Conservation (phyloP, 2,329 filamentous ascomycete genomes). For the Gnomoniopsis smithogilvyi region DNA sequence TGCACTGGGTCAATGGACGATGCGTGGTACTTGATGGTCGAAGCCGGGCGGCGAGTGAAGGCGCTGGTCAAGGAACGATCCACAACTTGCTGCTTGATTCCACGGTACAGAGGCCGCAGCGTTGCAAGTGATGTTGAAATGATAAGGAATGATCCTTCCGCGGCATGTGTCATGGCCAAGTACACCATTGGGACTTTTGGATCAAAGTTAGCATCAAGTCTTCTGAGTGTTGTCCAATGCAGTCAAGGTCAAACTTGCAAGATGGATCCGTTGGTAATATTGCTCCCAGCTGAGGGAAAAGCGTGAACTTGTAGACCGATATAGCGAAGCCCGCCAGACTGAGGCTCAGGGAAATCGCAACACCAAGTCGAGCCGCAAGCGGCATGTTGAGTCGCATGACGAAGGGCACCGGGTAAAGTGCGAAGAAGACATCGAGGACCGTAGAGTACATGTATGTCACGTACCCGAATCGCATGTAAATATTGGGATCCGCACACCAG, state of each 20-base stretch:
- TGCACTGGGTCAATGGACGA: too few relatives aligned
- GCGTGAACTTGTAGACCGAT: conserved; percentile 27
- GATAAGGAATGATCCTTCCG: conserved; percentile 15
- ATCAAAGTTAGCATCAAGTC: background rate
- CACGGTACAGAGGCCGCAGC: conserved; percentile 14
- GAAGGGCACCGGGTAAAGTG: conserved; percentile 28
- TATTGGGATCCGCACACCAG: conserved; percentile 21
- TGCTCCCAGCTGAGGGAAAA: conserved; percentile 23
- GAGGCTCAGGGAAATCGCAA: conserved; percentile 24
- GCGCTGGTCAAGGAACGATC: background rate
- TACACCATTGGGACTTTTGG: conserved; percentile 23
- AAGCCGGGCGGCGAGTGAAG: background rate
- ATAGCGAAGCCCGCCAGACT: conserved; percentile 25
- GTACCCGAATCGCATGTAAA: conserved; percentile 25
- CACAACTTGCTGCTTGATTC: conserved; percentile 5
- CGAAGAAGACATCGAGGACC: conserved; percentile 30
- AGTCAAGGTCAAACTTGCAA: conserved; percentile 27
- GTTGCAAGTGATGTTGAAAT: conserved; percentile 15
- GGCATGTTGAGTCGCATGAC: conserved; percentile 31
- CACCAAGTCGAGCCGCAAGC: conserved; percentile 23
- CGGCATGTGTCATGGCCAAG: conserved; percentile 26
- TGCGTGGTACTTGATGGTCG: background rate
- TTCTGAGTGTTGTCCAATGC: conserved; percentile 17
- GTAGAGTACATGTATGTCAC: conserved; percentile 29
- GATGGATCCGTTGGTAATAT: conserved; percentile 25